These are phyloP conservation scores for Xanthoconium separans DNA, from an alignment of 1,284 basidiomycete genomes.

Conservation along the genomic window DNA sequence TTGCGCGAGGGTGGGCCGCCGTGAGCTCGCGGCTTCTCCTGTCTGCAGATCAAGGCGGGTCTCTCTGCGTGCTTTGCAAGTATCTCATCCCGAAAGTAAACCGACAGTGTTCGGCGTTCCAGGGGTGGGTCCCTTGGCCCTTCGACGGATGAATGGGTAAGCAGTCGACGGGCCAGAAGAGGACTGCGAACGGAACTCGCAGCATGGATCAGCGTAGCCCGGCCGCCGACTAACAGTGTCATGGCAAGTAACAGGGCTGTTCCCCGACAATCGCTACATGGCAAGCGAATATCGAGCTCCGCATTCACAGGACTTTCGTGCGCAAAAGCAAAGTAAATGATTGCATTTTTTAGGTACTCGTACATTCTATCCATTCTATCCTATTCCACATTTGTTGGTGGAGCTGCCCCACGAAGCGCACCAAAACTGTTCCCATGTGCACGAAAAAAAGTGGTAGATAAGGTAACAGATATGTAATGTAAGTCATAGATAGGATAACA, in stretches of 20 bases:
- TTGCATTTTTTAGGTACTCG: slow-evolving; percentile 9
- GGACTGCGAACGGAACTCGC: neutral
- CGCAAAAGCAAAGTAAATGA: neutral
- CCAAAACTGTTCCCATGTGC: neutral
- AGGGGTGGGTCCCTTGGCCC: slow-evolving; percentile 65
- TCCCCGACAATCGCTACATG: neutral
- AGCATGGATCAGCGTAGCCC: neutral
- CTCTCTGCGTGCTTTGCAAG: slow-evolving; percentile 48
- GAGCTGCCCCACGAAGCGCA: neutral
- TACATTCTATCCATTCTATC: slow-evolving; percentile 28
- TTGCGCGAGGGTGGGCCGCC: slow-evolving; percentile 57
- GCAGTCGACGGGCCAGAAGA: slow-evolving; percentile 3
- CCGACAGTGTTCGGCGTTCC: slow-evolving; percentile 56
- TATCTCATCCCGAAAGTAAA: slow-evolving; percentile 61
- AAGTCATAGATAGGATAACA: slow-evolving; percentile 20
- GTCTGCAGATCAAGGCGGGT: slow-evolving; percentile 65
- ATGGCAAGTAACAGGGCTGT: slow-evolving; percentile 2
- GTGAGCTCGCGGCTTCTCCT: slow-evolving; percentile 58
- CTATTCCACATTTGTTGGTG: slow-evolving; percentile 3
- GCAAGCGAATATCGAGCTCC: neutral
- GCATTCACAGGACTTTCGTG: too few species aligned
- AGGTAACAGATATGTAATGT: slow-evolving; percentile 20
- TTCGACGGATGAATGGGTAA: slow-evolving; percentile 51
- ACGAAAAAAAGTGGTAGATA: slow-evolving; percentile 12
- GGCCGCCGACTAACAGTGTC: neutral